phyloP scores from a whole-genome alignment of 495 filamentous ascomycete genomes.

The Pseudoneurospora amorphoporcata region DNA sequence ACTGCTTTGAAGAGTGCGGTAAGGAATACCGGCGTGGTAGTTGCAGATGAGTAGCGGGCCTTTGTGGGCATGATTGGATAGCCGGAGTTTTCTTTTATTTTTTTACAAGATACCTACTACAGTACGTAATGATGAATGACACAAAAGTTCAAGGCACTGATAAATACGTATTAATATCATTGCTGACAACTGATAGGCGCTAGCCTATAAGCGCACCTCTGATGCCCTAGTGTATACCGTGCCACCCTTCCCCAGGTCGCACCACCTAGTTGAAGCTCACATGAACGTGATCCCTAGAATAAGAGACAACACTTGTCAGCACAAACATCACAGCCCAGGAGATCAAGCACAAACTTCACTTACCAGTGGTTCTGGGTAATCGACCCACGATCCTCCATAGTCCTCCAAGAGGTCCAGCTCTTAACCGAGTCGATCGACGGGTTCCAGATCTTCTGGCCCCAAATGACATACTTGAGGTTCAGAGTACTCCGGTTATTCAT shows the following conservation, averaged over 20 bases:
- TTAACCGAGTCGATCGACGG: slow-evolving; percentile 19
- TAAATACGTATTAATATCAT: too few species aligned
- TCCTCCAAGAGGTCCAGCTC: slow-evolving; percentile 28
- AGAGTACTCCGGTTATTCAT: slow-evolving; percentile 31
- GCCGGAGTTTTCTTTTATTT: neutral
- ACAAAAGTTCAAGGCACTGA: neutral
- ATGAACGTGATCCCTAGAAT: slow-evolving; percentile 14
- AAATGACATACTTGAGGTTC: slow-evolving; percentile 38
- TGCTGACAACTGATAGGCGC: neutral
- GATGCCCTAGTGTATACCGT: neutral
- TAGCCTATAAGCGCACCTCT: neutral
- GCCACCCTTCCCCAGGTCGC: neutral
- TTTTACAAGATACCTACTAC: neutral
- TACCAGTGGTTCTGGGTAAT: slow-evolving; percentile 33
- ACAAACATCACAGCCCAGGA: neutral
- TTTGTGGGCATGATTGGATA: neutral
- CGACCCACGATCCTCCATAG: slow-evolving; percentile 30
- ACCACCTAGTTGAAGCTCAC: slow-evolving; percentile 12
- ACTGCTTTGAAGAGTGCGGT: slow-evolving; percentile 48
- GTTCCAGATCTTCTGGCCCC: slow-evolving; percentile 39
- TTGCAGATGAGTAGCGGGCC: neutral
- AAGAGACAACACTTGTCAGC: neutral
- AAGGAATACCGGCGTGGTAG: slow-evolving; percentile 1
- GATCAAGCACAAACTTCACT: neutral
- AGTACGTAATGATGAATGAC: neutral